Conservation (phyloP, 441 rosid species). For the Flueggea neowawraea region DNA sequence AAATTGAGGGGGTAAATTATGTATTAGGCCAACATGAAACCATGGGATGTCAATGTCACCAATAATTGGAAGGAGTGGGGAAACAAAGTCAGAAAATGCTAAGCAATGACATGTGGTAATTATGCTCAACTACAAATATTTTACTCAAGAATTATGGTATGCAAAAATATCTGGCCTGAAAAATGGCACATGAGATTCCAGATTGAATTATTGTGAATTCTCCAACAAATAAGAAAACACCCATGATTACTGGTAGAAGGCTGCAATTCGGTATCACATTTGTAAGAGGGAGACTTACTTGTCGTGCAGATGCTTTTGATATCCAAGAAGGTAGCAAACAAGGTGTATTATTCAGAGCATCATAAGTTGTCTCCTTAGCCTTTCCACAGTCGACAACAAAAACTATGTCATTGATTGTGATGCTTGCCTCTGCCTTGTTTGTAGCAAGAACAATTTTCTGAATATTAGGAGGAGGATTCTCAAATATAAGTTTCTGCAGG, state of each 20-base stretch:
- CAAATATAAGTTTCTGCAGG: conserved; percentile 87
- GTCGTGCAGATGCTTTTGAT: conserved; percentile 95
- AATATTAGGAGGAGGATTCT: conserved; percentile 70
- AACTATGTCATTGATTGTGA: conserved; percentile 92
- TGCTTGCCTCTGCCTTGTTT: conserved; percentile 99
- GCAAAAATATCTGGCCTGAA: no score
- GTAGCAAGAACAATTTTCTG: conserved; percentile 97
- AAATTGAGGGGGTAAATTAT: no score
- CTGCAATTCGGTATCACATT: conserved; percentile 1
- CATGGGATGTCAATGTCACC: no score
- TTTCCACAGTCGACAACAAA: conserved; percentile 99
- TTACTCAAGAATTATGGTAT: no score
- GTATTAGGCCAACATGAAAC: no score
- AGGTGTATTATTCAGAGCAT: conserved; percentile 98
- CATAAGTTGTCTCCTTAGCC: conserved; percentile 98
- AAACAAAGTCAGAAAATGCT: no score
- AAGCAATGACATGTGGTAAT: no score
- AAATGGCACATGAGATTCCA: no score
- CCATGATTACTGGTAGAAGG: not conserved
- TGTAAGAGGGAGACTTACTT: conserved; percentile 45
- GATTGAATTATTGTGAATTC: no score
- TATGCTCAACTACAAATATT: no score
- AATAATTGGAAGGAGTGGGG: no score
- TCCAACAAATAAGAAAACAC: no score
- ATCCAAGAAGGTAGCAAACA: conserved; percentile 99